Evolutionary conservation across 192 early-diverging fungal species (phyloP).

Genomic region (Borealophlyctis nickersoniae): DNA sequence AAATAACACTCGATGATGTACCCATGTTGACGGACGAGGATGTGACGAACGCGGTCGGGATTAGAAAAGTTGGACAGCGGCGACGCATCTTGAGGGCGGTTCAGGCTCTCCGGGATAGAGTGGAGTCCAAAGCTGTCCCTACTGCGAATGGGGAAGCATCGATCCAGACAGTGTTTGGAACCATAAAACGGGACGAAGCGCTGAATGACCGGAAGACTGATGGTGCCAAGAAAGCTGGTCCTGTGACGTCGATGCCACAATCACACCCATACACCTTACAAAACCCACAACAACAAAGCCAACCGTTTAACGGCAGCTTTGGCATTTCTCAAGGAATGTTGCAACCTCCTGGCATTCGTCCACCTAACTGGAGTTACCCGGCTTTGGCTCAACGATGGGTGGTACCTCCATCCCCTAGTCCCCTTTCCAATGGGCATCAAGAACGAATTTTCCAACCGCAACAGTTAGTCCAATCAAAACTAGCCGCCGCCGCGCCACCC

Average conservation of each 20-base stretch:
- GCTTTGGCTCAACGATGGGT: no score
- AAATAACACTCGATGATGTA: conserved; percentile 19
- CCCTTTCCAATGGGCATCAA: background rate
- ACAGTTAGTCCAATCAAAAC: background rate
- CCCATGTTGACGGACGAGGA: conserved; percentile 21
- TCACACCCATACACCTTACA: background rate
- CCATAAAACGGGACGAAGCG: background rate
- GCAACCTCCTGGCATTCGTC: no score
- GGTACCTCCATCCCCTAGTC: background rate
- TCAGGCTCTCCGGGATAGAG: background rate
- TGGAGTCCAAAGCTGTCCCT: background rate
- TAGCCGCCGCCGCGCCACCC: background rate
- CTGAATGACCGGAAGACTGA: background rate
- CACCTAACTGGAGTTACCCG: no score
- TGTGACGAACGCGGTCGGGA: conserved; percentile 17
- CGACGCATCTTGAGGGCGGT: conserved; percentile 6
- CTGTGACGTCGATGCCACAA: background rate
- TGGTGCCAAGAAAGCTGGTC: background rate
- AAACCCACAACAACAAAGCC: background rate
- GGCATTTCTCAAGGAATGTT: background rate
- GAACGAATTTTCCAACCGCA: background rate
- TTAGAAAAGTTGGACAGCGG: conserved; percentile 16
- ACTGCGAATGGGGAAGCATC: background rate
- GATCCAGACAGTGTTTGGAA: background rate
- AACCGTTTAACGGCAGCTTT: background rate